Evolutionary conservation across 192 early-diverging fungal species (phyloP), one percentile per base, ranked within the genome.

Genomic region (Entrophospora sp.): DNA sequence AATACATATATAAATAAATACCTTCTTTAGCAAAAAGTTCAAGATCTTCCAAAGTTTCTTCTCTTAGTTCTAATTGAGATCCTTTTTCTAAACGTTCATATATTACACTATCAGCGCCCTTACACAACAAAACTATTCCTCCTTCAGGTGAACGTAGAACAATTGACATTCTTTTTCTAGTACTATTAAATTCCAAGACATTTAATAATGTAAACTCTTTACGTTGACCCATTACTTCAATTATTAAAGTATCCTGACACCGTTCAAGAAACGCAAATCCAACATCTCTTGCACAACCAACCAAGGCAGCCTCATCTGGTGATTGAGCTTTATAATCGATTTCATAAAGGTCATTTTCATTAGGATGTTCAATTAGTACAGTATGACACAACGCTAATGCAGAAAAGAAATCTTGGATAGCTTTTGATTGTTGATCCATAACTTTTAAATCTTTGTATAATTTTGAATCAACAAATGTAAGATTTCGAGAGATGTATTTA

Each of bases 121-220:
- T 98, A 77, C 86, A 91, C 31, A 90, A 79, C 7, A 98, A 73
- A 43, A 93, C 79, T 55, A 95, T 80, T 5, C 74, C 75, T 27
- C 83, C 85, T 25, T 91, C 87, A 2, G 86, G 82, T 30, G 81
- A 80, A 34, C 86, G 75, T 58, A 95, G 76, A 63, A 98, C 86
- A 14, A 96, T 89, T 31, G 87, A 90, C 95, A 98, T 98, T 42
- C 95, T 80, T 73, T 98, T 98, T 57, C 95, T 85, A 18, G 86
- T 88, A 24, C 89, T 91, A 75, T 91, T 96, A 68, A 98, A 98
- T 72, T 95, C 89, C 9, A 92, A 79, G 32, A 87, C 81, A 40
- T 87, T 81, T 45, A 91, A 70, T 31, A 89, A 69, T 49, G 75
- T 72, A 77, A 80, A 91, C 4, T 72, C 35, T 30, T 87, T 80